phyloP scores from a whole-genome alignment of 768 basidiomycete species.

The Rubroboletus pulcherrimus region DNA sequence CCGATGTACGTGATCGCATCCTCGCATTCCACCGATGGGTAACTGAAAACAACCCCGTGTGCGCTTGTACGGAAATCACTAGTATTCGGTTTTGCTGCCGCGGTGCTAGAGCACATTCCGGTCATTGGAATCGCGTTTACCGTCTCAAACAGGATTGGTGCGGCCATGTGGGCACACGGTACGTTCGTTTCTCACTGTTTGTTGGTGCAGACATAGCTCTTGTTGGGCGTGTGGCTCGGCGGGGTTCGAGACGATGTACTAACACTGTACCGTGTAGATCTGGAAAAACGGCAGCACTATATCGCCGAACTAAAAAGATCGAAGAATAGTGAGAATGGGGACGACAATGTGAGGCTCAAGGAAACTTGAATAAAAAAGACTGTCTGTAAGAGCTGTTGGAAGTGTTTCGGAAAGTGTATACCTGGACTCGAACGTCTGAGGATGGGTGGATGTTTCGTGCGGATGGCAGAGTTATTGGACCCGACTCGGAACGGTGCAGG shows the following conservation, averaged over 20 bases:
- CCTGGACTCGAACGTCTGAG: too few relatives aligned
- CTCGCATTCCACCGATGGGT: neutral
- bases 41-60: neutral
- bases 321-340: neutral
- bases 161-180: slow-evolving; percentile 94
- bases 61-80: neutral
- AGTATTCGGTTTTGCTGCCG: slow-evolving; percentile 86
- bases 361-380: neutral
- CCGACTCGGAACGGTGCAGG: too few relatives aligned
- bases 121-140: slow-evolving; percentile 79
- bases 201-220: neutral
- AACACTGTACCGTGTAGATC: slow-evolving; percentile 36
- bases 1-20: slow-evolving; percentile 43
- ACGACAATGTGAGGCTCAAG: neutral
- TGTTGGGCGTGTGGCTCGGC: too few relatives aligned
- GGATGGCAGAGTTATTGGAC: too few relatives aligned
- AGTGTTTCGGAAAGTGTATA: too few relatives aligned
- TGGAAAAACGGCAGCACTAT: slow-evolving; percentile 57
- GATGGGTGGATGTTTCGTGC: too few relatives aligned
- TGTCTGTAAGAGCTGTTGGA: neutral
- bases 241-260: neutral
- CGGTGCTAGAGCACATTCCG: slow-evolving; percentile 77
- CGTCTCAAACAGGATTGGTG: slow-evolving; percentile 84
- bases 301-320: slow-evolving; percentile 32
- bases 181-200: slow-evolving; percentile 7